phyloP scores from a whole-genome alignment of 75 land plant species.

The Picea sitchensis region DNA sequence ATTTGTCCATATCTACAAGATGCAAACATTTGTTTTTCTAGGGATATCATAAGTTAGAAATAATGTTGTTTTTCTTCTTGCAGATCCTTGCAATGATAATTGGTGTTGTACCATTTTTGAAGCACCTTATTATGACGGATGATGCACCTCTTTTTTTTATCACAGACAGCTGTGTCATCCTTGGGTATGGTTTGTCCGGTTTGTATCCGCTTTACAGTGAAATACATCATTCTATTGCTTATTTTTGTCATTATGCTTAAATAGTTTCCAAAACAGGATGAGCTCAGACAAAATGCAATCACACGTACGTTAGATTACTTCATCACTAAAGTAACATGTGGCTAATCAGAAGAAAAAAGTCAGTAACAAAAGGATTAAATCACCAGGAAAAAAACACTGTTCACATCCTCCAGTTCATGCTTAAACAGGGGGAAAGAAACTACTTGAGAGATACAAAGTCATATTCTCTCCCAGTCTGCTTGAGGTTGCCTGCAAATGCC shows the following conservation, averaged over 20 bases:
- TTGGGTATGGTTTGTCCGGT: conserved; percentile 45
- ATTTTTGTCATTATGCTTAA: not conserved
- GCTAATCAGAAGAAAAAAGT: not conserved
- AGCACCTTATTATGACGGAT: conserved; percentile 52
- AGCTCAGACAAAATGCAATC: not conserved
- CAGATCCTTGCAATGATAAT: conserved; percentile 66
- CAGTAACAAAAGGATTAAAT: not conserved
- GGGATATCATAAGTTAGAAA: not conserved
- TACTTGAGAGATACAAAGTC: not conserved
- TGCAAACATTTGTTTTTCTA: not conserved
- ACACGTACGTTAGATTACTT: not conserved
- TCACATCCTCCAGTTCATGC: not conserved
- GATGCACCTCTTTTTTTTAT: conserved; percentile 78
- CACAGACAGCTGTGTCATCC: conserved; percentile 70
- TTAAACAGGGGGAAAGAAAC: not conserved
- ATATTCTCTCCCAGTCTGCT: not conserved
- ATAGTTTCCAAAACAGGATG: not conserved
- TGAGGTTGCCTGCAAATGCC: not conserved
- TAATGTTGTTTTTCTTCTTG: not conserved
- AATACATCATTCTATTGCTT: not conserved
- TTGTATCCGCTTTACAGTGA: not conserved
- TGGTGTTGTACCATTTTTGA: conserved; percentile 60
- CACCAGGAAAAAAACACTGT: not conserved
- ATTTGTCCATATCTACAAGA: not conserved
- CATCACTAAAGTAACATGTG: not conserved